Evolutionary conservation across 108 stramenopile species (phyloP), one percentile per base, ranked within the genome.

Genomic region (Cylindrotheca fusiformis): DNA sequence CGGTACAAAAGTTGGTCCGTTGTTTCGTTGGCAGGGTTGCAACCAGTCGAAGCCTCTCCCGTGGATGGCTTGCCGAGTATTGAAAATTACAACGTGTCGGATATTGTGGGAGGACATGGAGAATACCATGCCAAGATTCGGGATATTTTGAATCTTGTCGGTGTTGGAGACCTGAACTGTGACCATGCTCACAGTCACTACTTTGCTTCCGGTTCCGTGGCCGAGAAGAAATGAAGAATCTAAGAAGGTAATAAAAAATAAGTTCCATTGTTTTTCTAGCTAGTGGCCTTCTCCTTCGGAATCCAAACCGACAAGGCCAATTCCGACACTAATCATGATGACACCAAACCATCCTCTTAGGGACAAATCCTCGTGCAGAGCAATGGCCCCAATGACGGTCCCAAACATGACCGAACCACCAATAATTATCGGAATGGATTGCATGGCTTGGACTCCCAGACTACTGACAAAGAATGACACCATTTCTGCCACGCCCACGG

Each of bases 331-430:
- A 51, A 88, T 56, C 29, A 88, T 31, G 8, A 56, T 27, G 28
- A 88, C 79, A 2, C 87, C 87, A 0, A 48, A 29, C 87, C 87
- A 88, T 55, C 87, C 87, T 8, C 63, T 67, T 2, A 49, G 31
- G 20, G 71, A 48, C 30, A 88, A 27, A 8, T 31, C 48, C 60
- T 88, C 87, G 19, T 60, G 28, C 60, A 88, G 56, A 19, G 60
- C 32, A 0, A 76, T 23, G 25, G 50, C 22, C 17, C 87, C 87
- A 19, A 88, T 50, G 19, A 81, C 55, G 19, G 74, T 65, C 10
- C 87, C 87, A 65, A 88, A 85, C 60, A 88, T 48, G 48, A 88
- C 87, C 0, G 68, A 70, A 0, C 87, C 87, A 24, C 87, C 87
- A 59, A 88, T 88, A 47, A 84, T 77, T 25, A 81, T 72, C 1